These are phyloP conservation scores for Cercis canadensis DNA, from an alignment of 306 rosid species.

Conservation along the genomic window DNA sequence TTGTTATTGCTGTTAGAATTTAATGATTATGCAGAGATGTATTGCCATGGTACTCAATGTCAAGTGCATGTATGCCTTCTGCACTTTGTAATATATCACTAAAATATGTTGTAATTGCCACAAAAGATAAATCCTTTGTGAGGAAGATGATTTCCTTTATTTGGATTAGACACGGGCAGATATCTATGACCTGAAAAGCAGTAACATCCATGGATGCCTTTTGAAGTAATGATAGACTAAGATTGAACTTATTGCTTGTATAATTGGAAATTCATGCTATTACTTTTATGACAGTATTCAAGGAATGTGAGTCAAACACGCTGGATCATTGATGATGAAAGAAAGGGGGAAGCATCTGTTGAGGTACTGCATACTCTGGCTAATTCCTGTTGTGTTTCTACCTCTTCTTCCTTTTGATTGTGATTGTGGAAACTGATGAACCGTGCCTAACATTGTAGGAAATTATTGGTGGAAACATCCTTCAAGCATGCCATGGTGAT, in stretches of 20 bases:
- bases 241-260: slow-evolving; percentile 29
- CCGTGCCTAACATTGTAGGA: slow-evolving; percentile 60
- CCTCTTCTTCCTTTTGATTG: slow-evolving; percentile 28
- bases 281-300: slow-evolving; percentile 70
- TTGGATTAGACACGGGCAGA: slow-evolving; percentile 11
- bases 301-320: slow-evolving; percentile 95
- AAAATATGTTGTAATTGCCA: slow-evolving; percentile 11
- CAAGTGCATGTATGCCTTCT: slow-evolving; percentile 20
- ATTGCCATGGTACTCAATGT: background rate
- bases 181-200: slow-evolving; percentile 25
- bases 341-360: slow-evolving; percentile 97
- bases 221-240: slow-evolving; percentile 13
- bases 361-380: slow-evolving; percentile 61
- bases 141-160: slow-evolving; percentile 16
- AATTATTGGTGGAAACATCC: slow-evolving; percentile 70
- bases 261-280: slow-evolving; percentile 34
- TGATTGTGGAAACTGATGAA: slow-evolving; percentile 39
- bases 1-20: too few species aligned
- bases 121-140: background rate
- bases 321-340: slow-evolving; percentile 93
- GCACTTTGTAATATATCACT: slow-evolving; percentile 8
- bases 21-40: background rate
- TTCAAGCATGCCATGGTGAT: slow-evolving; percentile 77
- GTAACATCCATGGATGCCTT: background rate
- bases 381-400: slow-evolving; percentile 23